A percentile compares a stretch with the other conserved stretches of the same genome.
These are phyloP conservation scores for Artemisia tridentata DNA, from an alignment of 129 eudicot species.

Conservation along the genomic window DNA sequence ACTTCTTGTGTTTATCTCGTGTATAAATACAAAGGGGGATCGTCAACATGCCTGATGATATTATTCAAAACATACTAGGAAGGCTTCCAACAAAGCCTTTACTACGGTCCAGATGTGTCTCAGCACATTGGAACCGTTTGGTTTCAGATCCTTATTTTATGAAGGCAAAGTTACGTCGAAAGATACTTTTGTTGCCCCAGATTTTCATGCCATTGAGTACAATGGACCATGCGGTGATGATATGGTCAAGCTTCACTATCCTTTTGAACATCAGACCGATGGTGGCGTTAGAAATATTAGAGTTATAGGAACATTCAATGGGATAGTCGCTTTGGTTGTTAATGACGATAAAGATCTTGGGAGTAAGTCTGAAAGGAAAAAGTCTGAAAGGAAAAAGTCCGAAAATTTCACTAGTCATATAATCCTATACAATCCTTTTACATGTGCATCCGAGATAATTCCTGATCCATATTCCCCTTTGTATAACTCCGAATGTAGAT, in stretches of 20 bases:
- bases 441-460: not conserved
- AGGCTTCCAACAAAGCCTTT: conserved; percentile 10
- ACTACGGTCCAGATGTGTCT: conserved; percentile 16
- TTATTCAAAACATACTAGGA: conserved; percentile 2
- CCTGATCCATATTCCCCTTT: not conserved
- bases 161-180: conserved; percentile 23
- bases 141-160: conserved; percentile 13
- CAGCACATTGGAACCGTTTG: conserved; percentile 25
- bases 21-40: no score
- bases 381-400: not conserved
- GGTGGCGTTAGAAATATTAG: not conserved
- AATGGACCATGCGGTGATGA: not conserved
- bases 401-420: not conserved
- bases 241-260: not conserved
- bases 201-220: not conserved
- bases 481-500: not conserved
- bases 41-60: not conserved
- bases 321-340: conserved; percentile 2
- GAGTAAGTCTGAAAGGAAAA: not conserved
- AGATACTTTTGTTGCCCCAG: not conserved
- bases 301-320: not conserved
- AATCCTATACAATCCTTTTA: conserved; percentile 3
- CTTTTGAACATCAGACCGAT: not conserved
- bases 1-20: no score
- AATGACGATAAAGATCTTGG: not conserved